Base-by-base conservation (phyloP, 1,139 yeast genomes). In the Suhomyces wounanorum region DNA sequence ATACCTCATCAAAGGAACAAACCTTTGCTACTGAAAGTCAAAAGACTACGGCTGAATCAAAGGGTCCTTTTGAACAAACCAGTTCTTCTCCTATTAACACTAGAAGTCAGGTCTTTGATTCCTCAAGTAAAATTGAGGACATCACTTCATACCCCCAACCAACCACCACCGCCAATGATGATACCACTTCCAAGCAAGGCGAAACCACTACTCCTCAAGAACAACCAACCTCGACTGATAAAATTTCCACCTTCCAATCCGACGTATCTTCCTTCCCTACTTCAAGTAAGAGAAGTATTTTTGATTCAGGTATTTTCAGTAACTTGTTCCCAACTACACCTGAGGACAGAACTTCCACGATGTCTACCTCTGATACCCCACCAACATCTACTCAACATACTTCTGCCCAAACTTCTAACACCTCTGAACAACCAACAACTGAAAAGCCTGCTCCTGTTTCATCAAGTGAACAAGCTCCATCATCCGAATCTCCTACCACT, bases 401-500 rank as follows among this genome's bases (percentile, higher is more conserved):
- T n/a, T 40, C 44, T 13, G 37, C 31, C 13, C 45, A 36, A 16
- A 9, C 45, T 3, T 17, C 45, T 7, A 13, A 13, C 13, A 30
- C 33, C 33, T 11, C 33, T n/a, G 30, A 18, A 25, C 18, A 23
- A 42, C 28, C 38, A 18, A 14, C 44, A 6, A 18, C 40, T 21
- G 40, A 38, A 25, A 38, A 38, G 28, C 14, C 40, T 8, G 18
- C 18, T 2, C 41, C 26, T 30, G 28, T 28, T 9, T 16, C 28
- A 17, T 33, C 40, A 11, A 42, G 39, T 28, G 21, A 21, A 8
- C 39, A 14, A 39, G 7, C 33, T 13, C 14, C 39, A 21, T 11
- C 49, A 8, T 13, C 41, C 21, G 36, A 18, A 21, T 23, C 25
- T 11, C 31, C 58, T n/a, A 17, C 58, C n/a, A 8, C 7, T 8